A percentile compares a stretch with the other conserved stretches of the same genome.
Conservation (phyloP, 2,329 filamentous ascomycete species). For the Knufia petricola region DNA sequence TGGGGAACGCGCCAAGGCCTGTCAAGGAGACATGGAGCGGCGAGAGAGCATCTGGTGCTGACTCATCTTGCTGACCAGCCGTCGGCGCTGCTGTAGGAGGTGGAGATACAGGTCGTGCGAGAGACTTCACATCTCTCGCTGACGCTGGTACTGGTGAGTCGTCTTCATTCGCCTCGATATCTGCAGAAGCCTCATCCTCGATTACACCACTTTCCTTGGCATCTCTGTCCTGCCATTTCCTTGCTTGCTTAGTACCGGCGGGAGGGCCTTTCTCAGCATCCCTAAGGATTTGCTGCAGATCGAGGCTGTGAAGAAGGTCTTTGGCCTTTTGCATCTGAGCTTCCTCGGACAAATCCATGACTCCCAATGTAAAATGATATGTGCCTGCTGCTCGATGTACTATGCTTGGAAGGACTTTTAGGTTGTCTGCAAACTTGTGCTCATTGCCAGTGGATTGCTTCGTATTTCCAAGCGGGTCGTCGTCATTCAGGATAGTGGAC, state of each 20-base stretch:
- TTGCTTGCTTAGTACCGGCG: neutral
- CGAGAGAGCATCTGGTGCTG: conserved; percentile 4
- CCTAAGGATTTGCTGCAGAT: conserved; percentile 33
- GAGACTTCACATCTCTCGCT: conserved; percentile 1
- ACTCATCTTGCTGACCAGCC: neutral
- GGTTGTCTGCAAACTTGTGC: neutral
- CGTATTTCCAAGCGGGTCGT: conserved; percentile 26
- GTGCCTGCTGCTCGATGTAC: conserved; percentile 70
- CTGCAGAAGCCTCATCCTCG: neutral
- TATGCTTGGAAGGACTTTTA: conserved; percentile 46
- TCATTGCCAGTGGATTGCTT: neutral
- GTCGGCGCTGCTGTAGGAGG: neutral
- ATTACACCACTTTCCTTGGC: neutral
- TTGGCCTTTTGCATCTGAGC: conserved; percentile 41
- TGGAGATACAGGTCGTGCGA: conserved; percentile 9
- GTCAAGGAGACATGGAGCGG: conserved; percentile 16
- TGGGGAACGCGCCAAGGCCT: conserved; percentile 18
- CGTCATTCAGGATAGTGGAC: conserved; percentile 17
- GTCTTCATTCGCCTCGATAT: neutral
- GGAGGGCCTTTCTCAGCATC: conserved; percentile 23
- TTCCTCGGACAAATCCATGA: conserved; percentile 60
- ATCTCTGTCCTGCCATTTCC: neutral
- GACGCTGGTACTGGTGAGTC: neutral
- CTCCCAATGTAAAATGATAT: conserved; percentile 75
- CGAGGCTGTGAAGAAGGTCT: conserved; percentile 35